A percentile compares a stretch with the other conserved stretches of the same genome.
Evolutionary conservation across 805 yeast species (phyloP).

Genomic region (Cyberlindnera galapagoensis): DNA sequence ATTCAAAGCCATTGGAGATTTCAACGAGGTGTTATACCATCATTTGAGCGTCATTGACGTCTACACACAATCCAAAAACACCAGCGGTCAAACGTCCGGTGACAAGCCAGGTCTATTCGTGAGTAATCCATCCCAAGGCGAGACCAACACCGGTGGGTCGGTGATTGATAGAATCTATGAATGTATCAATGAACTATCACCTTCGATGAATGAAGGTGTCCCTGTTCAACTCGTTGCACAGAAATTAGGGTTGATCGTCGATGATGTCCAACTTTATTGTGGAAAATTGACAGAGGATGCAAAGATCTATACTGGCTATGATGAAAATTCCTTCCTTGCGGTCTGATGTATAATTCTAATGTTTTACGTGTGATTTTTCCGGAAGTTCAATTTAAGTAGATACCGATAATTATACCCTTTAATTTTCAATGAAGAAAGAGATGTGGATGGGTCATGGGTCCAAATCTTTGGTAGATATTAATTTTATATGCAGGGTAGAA

Average conservation of each 20-base stretch:
- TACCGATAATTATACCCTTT: too few relatives aligned
- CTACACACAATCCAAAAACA: constrained; percentile 45
- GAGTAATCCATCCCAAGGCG: constrained; percentile 29
- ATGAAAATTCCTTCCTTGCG: constrained; percentile 55
- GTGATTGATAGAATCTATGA: constrained; percentile 40
- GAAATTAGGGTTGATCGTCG: constrained; percentile 42
- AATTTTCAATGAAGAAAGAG: too few relatives aligned
- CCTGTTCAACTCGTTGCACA: constrained; percentile 58
- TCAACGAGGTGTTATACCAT: constrained; percentile 65
- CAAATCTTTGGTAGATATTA: too few relatives aligned
- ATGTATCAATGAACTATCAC: constrained; percentile 43
- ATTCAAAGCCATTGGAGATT: constrained; percentile 50
- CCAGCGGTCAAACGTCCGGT: constrained; percentile 4
- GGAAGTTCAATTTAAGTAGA: too few relatives aligned
- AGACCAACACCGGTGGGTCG: constrained; percentile 23
- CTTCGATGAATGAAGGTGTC: constrained; percentile 70
- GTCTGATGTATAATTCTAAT: constrained; percentile 32
- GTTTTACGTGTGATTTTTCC: too few relatives aligned
- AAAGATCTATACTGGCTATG: constrained; percentile 60
- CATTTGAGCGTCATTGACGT: constrained; percentile 54
- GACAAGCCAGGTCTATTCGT: constrained; percentile 32
- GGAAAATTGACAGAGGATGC: constrained; percentile 59
- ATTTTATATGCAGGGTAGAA: too few relatives aligned
- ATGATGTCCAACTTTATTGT: constrained; percentile 44
- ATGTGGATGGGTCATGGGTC: too few relatives aligned